These are phyloP conservation scores for Tuber umbilicatum DNA, from an alignment of 495 filamentous ascomycete genomes.

Conservation along the genomic window DNA sequence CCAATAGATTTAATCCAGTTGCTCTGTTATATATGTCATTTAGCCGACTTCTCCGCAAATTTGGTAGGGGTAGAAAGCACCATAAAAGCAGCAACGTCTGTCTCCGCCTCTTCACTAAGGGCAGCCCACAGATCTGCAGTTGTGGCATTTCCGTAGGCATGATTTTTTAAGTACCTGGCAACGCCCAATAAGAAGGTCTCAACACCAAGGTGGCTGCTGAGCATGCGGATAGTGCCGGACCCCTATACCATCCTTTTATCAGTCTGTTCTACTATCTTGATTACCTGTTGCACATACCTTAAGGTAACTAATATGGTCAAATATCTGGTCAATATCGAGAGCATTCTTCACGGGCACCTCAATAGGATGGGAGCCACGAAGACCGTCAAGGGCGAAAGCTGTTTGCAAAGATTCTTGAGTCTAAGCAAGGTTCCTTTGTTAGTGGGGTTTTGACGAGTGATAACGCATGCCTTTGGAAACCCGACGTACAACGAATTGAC, in stretches of 20 bases:
- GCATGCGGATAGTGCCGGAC: slow-evolving; percentile 89
- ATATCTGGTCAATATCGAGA: slow-evolving; percentile 91
- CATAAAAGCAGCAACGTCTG: slow-evolving; percentile 83
- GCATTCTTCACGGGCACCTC: slow-evolving; percentile 86
- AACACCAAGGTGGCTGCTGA: slow-evolving; percentile 75
- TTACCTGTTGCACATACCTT: slow-evolving; percentile 79
- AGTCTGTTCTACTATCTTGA: not conserved
- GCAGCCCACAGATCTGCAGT: slow-evolving; percentile 88
- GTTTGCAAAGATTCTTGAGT: slow-evolving; percentile 76
- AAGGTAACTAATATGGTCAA: slow-evolving; percentile 89
- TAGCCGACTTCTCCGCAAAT: not conserved
- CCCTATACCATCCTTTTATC: slow-evolving; percentile 46
- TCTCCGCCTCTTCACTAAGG: slow-evolving; percentile 80
- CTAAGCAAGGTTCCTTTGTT: slow-evolving; percentile 44
- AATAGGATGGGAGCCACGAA: slow-evolving; percentile 88
- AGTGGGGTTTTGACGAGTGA: slow-evolving; percentile 28
- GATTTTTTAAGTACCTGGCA: slow-evolving; percentile 74
- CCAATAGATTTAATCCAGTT: slow-evolving; percentile 93
- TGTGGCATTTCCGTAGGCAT: slow-evolving; percentile 89
- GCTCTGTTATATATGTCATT: slow-evolving; percentile 46
- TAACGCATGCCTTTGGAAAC: slow-evolving; percentile 56
- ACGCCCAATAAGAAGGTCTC: slow-evolving; percentile 85
- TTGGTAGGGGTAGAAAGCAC: slow-evolving; percentile 40
- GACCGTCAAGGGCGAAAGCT: slow-evolving; percentile 79
- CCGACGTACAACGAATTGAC: slow-evolving; percentile 73